Conservation (phyloP, 192 early-diverging fungal species). For the Glomus cerebriforme region DNA sequence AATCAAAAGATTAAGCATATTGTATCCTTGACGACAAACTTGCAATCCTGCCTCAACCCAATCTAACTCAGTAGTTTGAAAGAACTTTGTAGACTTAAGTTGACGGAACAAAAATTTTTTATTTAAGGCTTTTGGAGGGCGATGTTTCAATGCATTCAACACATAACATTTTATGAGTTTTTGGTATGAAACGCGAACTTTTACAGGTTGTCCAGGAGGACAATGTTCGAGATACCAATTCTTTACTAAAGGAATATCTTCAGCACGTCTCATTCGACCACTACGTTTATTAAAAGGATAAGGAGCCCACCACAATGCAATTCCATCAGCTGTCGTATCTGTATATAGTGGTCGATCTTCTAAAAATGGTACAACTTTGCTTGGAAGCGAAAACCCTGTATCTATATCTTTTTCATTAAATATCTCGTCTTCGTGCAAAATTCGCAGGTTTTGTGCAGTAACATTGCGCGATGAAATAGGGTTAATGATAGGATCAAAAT, state of each 20-base stretch:
- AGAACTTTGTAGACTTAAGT: constrained; percentile 96
- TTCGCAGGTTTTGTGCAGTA: constrained; percentile 43
- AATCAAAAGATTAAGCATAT: constrained; percentile 98
- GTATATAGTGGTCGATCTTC: constrained; percentile 76
- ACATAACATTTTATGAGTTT: constrained; percentile 97
- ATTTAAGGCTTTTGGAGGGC: constrained; percentile 83
- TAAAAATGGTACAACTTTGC: constrained; percentile 77
- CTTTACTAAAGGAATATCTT: constrained; percentile 94
- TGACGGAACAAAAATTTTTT: constrained; percentile 96
- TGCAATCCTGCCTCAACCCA: constrained; percentile 99
- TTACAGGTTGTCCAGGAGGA: constrained; percentile 90
- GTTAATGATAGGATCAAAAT: constrained; percentile 96
- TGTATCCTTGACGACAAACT: constrained; percentile 98
- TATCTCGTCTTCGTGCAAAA: constrained; percentile 69
- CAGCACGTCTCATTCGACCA: constrained; percentile 86
- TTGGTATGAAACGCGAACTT: constrained; percentile 98
- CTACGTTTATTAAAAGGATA: constrained; percentile 94
- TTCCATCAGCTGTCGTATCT: constrained; percentile 89
- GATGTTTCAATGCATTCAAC: constrained; percentile 86
- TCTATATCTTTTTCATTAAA: constrained; percentile 83
- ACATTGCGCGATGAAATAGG: constrained; percentile 89
- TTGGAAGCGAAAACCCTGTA: constrained; percentile 83
- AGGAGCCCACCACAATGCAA: constrained; percentile 97
- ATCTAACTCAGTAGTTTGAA: constrained; percentile 97
- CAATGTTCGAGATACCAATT: constrained; percentile 99